These are phyloP conservation scores for Diddensiella santjacobensis DNA, from an alignment of 805 yeast genomes.

Conservation along the genomic window DNA sequence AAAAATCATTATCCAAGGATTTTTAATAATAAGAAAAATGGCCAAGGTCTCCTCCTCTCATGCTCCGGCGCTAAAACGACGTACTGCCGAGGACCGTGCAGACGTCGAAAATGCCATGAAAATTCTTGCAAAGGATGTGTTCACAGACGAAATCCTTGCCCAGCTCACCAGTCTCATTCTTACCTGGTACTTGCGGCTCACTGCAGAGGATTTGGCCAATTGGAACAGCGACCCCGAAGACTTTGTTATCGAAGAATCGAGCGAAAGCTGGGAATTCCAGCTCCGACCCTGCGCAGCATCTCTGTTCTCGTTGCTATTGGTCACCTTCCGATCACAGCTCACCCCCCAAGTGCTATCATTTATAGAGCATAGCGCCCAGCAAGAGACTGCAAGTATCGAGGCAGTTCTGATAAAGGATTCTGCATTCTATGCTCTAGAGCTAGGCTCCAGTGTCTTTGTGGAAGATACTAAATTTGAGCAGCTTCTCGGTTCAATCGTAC, in stretches of 20 bases:
- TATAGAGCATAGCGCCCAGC: slow-evolving; percentile 42
- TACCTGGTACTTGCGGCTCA: slow-evolving; percentile 66
- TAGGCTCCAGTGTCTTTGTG: slow-evolving; percentile 63
- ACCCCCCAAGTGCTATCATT: slow-evolving; percentile 36
- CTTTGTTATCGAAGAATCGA: slow-evolving; percentile 74
- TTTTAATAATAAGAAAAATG: slow-evolving; percentile 60
- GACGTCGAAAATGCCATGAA: slow-evolving; percentile 59
- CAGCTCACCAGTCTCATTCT: slow-evolving; percentile 65
- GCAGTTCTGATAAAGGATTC: slow-evolving; percentile 73
- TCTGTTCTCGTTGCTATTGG: slow-evolving; percentile 70
- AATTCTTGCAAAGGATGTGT: slow-evolving; percentile 49
- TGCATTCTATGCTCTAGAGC: slow-evolving; percentile 75
- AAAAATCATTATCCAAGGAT: slow-evolving; percentile 52
- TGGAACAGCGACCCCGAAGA: slow-evolving; percentile 91
- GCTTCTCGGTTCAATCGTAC: slow-evolving; percentile 52
- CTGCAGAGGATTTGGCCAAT: slow-evolving; percentile 70
- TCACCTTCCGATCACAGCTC: slow-evolving; percentile 39
- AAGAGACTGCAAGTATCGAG: slow-evolving; percentile 34
- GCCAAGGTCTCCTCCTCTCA: slow-evolving; percentile 60
- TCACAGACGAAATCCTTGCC: slow-evolving; percentile 53
- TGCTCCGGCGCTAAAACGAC: slow-evolving; percentile 52
- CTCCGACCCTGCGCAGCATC: slow-evolving; percentile 84
- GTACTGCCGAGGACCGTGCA: slow-evolving; percentile 58
- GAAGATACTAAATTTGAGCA: slow-evolving; percentile 66
- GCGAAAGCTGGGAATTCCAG: slow-evolving; percentile 65